Evolutionary conservation across 192 early-diverging fungal species (phyloP).

Genomic region (Allomyces macrogynus): DNA sequence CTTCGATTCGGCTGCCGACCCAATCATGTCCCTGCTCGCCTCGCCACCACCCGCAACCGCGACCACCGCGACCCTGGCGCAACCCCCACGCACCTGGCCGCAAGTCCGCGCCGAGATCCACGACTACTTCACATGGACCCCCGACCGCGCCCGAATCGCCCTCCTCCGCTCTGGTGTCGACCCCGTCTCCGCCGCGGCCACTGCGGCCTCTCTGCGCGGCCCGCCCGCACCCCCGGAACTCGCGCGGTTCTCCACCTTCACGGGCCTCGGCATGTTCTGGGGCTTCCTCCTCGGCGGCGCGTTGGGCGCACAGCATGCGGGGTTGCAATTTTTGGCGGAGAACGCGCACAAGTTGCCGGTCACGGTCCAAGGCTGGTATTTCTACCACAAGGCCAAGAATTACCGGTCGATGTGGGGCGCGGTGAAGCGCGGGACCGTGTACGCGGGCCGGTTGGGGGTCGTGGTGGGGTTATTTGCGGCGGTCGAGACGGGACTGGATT

Average conservation of each 20-base stretch:
- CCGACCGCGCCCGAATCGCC: too few relatives aligned
- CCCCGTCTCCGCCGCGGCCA: neutral
- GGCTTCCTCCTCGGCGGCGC: constrained; percentile 43
- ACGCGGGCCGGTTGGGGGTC: constrained; percentile 9
- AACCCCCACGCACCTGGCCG: too few relatives aligned
- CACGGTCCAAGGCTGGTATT: constrained; percentile 70
- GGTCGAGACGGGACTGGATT: neutral
- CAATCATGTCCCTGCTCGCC: too few relatives aligned
- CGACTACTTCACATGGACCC: too few relatives aligned
- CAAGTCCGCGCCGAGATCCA: too few relatives aligned
- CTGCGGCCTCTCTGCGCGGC: neutral
- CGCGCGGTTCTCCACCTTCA: neutral
- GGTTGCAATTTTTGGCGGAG: constrained; percentile 69
- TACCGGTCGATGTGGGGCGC: constrained; percentile 46
- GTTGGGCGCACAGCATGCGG: constrained; percentile 41
- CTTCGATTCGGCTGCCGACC: too few relatives aligned
- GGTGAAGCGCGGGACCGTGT: constrained; percentile 21
- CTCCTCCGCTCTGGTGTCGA: too few relatives aligned
- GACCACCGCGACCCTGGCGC: too few relatives aligned
- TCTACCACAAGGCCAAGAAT: constrained; percentile 80
- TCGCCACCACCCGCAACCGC: too few relatives aligned
- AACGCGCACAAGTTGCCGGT: constrained; percentile 66
- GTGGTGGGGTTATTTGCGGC: neutral
- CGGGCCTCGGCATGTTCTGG: constrained; percentile 20
- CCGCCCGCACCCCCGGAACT: neutral